Evolutionary conservation across 2,329 filamentous ascomycete species (phyloP).

Genomic region (Rhinocladiella similis): DNA sequence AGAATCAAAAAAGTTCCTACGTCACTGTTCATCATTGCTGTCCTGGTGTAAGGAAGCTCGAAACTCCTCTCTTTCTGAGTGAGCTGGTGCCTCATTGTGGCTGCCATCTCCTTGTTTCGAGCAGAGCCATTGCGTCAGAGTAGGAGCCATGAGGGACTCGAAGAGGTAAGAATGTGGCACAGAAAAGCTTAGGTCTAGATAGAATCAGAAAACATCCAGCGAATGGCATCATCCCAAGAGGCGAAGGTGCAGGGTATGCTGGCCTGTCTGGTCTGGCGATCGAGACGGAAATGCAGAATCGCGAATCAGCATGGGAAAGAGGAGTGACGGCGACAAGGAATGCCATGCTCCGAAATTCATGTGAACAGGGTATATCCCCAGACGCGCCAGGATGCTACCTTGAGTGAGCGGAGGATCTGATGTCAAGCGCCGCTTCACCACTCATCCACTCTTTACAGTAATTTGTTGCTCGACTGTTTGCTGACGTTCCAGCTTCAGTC

Average conservation of each 20-base stretch:
- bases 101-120: slow-evolving; percentile 19
- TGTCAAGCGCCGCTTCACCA: slow-evolving; percentile 3
- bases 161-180: slow-evolving; percentile 16
- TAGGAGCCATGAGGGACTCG: background rate
- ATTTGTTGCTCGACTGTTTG: background rate
- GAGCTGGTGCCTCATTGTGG: slow-evolving; percentile 27
- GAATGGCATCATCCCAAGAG: slow-evolving; percentile 7
- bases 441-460: background rate
- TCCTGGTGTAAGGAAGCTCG: slow-evolving; percentile 3
- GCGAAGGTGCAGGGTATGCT: background rate
- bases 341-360: slow-evolving; percentile 5
- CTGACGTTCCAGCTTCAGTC: background rate
- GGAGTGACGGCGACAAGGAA: slow-evolving; percentile 5
- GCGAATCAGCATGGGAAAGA: slow-evolving; percentile 14
- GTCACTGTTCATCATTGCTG: slow-evolving; percentile 15
- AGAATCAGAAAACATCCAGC: background rate
- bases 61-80: slow-evolving; percentile 1
- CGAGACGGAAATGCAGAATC: slow-evolving; percentile 12
- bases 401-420: slow-evolving; percentile 7
- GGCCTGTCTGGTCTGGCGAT: slow-evolving; percentile 8
- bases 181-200: slow-evolving; percentile 7
- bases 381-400: slow-evolving; percentile 2
- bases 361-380: slow-evolving; percentile 15
- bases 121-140: slow-evolving; percentile 20
- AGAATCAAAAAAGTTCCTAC: slow-evolving; percentile 8